phyloP scores from a whole-genome alignment of 352 stramenopile species.

The Ochromonadaceae sp. region DNA sequence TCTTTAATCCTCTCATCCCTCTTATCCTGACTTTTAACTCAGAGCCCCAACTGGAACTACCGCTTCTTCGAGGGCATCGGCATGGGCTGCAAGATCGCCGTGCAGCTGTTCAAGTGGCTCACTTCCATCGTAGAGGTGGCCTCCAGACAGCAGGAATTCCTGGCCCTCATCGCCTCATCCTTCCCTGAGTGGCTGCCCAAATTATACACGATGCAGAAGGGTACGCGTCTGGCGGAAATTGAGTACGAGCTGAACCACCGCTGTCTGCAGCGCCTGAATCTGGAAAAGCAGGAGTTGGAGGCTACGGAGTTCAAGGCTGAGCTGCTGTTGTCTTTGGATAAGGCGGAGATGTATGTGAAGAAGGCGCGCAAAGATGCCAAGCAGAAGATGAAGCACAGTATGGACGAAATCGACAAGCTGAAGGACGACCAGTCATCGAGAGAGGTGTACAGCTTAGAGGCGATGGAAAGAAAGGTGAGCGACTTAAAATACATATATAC shows the following conservation, averaged over 20 bases:
- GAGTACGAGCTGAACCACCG: slow-evolving; percentile 10
- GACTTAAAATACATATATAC: not conserved
- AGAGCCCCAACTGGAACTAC: slow-evolving; percentile 2
- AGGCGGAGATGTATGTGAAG: not conserved
- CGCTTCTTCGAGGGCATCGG: not conserved
- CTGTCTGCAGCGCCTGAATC: too few relatives aligned
- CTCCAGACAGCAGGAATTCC: not conserved
- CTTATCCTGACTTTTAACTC: too few relatives aligned
- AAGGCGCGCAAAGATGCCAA: not conserved
- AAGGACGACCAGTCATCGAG: slow-evolving; percentile 10
- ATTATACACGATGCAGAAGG: not conserved
- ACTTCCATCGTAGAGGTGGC: not conserved
- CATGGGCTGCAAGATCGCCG: not conserved
- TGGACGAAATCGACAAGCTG: not conserved
- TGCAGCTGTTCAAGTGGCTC: slow-evolving; percentile 16
- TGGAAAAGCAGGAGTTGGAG: too few relatives aligned
- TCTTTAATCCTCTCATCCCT: too few relatives aligned
- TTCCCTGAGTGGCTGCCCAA: slow-evolving; percentile 19
- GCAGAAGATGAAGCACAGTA: not conserved
- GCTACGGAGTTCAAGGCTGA: too few relatives aligned
- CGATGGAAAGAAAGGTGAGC: not conserved
- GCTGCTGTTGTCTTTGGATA: too few relatives aligned
- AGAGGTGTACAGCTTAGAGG: not conserved
- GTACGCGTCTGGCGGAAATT: not conserved
- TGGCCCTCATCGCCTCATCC: not conserved